Conservation (phyloP, 1,284 basidiomycete species). For the Marasmius sp. region DNA sequence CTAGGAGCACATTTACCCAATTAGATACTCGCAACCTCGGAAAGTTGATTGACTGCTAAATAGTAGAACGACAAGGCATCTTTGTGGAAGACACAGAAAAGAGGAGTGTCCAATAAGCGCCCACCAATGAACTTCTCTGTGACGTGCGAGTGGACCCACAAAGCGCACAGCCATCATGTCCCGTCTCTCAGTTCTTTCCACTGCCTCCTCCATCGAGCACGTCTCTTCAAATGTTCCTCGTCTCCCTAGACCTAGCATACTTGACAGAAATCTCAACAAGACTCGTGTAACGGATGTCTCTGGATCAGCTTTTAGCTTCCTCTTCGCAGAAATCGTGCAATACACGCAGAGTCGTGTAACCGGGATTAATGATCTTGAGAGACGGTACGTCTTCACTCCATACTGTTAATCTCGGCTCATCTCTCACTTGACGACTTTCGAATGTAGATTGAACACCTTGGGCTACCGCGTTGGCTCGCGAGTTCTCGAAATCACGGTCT, state of each 20-base stretch:
- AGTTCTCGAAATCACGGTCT: slow-evolving; percentile 77
- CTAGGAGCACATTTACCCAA: no score
- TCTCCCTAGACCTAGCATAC: slow-evolving; percentile 59
- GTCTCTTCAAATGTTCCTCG: neutral
- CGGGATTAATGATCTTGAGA: slow-evolving; percentile 93
- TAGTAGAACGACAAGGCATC: no score
- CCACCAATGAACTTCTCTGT: no score
- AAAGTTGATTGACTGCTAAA: no score
- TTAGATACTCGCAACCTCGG: no score
- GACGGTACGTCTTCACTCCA: slow-evolving; percentile 45
- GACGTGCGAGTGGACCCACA: no score
- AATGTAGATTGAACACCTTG: slow-evolving; percentile 77
- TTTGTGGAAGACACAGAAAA: no score
- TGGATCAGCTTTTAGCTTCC: slow-evolving; percentile 79
- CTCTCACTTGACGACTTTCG: neutral
- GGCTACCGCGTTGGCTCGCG: slow-evolving; percentile 88
- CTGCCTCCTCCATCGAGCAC: neutral
- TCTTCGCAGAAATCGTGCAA: slow-evolving; percentile 90
- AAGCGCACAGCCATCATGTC: neutral
- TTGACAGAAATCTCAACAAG: slow-evolving; percentile 86
- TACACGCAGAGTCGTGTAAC: slow-evolving; percentile 95
- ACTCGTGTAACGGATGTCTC: slow-evolving; percentile 80
- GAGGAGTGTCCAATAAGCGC: no score
- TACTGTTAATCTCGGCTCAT: no score
- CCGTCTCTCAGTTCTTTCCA: neutral